phyloP scores from a whole-genome alignment of 306 rosid species.

The Morella rubra region DNA sequence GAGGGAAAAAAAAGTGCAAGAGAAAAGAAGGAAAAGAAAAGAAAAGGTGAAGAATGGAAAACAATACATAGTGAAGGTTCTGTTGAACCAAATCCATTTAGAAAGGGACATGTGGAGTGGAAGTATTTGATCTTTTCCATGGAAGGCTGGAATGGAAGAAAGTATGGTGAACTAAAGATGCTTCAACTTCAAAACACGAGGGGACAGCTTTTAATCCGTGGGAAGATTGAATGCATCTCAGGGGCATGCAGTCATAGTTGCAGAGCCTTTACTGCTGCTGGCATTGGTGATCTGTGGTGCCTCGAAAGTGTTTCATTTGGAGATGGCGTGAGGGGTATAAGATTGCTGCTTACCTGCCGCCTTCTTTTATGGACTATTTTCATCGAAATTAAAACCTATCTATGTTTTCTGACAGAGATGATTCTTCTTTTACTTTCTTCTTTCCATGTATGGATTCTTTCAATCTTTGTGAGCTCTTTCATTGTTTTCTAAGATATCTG shows the following conservation, averaged over 20 bases:
- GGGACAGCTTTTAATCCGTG: conserved; percentile 41
- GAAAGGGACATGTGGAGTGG: conserved; percentile 19
- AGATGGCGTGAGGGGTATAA: conserved; percentile 49
- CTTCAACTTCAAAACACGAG: conserved; percentile 53
- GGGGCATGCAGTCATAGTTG: conserved; percentile 54
- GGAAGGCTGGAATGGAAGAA: conserved; percentile 46
- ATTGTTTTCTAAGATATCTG: not conserved
- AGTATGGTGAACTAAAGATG: conserved; percentile 44
- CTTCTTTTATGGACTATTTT: conserved; percentile 40
- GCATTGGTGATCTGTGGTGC: conserved; percentile 58
- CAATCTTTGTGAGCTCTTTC: not conserved
- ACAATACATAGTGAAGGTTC: not conserved
- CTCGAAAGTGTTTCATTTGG: conserved; percentile 45
- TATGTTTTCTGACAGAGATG: conserved; percentile 14
- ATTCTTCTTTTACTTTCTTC: conserved; percentile 11
- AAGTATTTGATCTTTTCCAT: conserved; percentile 21
- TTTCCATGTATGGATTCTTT: not conserved
- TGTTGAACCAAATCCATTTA: not conserved
- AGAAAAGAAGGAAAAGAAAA: conserved; percentile 14
- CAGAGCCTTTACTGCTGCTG: conserved; percentile 55
- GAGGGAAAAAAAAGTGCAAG: conserved; percentile 4
- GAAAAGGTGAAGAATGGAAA: conserved; percentile 13
- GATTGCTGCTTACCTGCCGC: conserved; percentile 45
- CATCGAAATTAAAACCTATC: conserved; percentile 29
- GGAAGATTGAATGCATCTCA: conserved; percentile 49